Base-by-base conservation (phyloP, 345 rosid species). In the Barbarea vulgaris region DNA sequence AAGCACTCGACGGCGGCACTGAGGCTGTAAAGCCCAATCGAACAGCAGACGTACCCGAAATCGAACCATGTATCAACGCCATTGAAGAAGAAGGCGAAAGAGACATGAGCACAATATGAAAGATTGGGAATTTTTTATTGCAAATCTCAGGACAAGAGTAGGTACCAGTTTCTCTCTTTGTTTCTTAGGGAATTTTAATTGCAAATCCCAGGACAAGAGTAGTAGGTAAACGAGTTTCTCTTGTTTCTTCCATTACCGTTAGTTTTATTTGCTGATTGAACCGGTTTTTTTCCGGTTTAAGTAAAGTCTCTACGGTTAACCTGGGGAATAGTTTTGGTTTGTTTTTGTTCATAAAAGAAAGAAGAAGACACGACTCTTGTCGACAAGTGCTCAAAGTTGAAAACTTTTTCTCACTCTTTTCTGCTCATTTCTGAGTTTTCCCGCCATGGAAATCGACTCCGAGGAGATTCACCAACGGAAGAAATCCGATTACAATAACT, bases 371-470 rank as follows among this genome's bases (percentile, higher is more conserved):
- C 48, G 41, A 15, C 48, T 2, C 74, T 50, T 31, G 21, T 64
- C 39, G 34, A 46, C 8, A 14, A 28, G 55, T 68, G 64, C 60
- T n/a, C 71, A 70, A 64, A 66, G 72, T 64, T 77, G 77, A 48
- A 51, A 76, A 22, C 63, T 60, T 72, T 65, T 9, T 25, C 7
- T 18, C 33, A 5, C n/a, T 9, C 3, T 30, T 48, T 30, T 51
- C 76, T 53, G 7, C 58, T 69, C 5, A 10, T 44, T 56, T 56
- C 59, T 44, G 50, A 74, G 41, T 21, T 21, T 70, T 27, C 72
- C 72, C 72, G 76, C 88, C 84, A 86, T 72, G 91, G 88, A 83
- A 64, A 74, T 84, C 80, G 93, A 87, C 74, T 58, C 85, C 4
- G 82, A 75, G 75, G 61, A 63, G 47, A 59, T 27, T 59, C 78